A percentile compares a stretch with the other conserved stretches of the same genome.
These are phyloP conservation scores for Ilyonectria destructans DNA, from an alignment of 2,329 filamentous ascomycete species.

Conservation along the genomic window DNA sequence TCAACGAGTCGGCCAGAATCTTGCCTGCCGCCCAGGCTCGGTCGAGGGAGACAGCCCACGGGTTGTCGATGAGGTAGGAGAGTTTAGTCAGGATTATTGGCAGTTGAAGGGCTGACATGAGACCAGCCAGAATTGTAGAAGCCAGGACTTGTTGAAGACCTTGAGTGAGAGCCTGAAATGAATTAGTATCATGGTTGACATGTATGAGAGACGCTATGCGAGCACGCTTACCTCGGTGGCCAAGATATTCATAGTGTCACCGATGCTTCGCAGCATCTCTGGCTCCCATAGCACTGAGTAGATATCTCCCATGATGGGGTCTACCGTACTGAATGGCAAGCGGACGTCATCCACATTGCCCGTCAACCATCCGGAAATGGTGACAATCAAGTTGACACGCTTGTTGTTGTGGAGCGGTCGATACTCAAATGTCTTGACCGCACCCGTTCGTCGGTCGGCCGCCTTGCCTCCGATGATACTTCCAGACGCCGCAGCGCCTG, in stretches of 20 bases:
- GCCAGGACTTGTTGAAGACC: conserved; percentile 96
- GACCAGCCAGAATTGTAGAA: conserved; percentile 86
- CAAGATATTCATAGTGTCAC: conserved; percentile 98
- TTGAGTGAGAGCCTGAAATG: conserved; percentile 87
- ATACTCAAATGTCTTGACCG: conserved; percentile 97
- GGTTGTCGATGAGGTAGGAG: conserved; percentile 97
- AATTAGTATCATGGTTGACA: conserved; percentile 9
- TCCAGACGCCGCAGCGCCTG: conserved; percentile 87
- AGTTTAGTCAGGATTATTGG: conserved; percentile 94
- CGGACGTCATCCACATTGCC: conserved; percentile 98
- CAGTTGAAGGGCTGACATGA: conserved; percentile 95
- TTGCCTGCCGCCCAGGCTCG: conserved; percentile 90
- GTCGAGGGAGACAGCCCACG: conserved; percentile 96
- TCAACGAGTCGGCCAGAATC: conserved; percentile 93
- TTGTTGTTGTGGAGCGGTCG: conserved; percentile 98
- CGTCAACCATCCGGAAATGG: conserved; percentile 98
- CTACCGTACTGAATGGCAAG: conserved; percentile 94
- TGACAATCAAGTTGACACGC: conserved; percentile 94
- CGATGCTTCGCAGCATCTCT: conserved; percentile 97
- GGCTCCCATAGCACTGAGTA: conserved; percentile 99
- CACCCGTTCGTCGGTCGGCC: conserved; percentile 88
- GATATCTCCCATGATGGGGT: conserved; percentile 97
- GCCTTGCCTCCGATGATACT: conserved; percentile 89
- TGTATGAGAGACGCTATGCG: neutral
- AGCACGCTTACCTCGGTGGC: conserved; percentile 86